These are phyloP conservation scores for Sonneratia caseolaris DNA, from an alignment of 345 rosid genomes.

Conservation along the genomic window DNA sequence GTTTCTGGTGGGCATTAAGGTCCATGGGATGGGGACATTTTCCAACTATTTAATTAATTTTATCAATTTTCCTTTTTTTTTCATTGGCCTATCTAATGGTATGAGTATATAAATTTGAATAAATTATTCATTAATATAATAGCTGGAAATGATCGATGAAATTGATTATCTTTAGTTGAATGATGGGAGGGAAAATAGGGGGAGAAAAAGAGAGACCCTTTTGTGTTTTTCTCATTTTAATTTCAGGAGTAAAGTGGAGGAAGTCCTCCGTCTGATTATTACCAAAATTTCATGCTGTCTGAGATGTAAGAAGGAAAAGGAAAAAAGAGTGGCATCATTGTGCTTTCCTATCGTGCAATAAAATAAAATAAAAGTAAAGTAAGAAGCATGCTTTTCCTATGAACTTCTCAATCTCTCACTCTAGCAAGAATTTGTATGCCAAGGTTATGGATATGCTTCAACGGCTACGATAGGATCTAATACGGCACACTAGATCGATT, in stretches of 20 bases:
- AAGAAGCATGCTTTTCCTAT: not conserved
- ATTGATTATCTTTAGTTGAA: no score
- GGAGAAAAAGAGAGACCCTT: no score
- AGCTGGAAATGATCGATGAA: no score
- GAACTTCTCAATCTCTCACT: not conserved
- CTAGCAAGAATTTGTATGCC: not conserved
- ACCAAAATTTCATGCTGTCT: constrained; percentile 1
- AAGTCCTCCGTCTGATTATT: not conserved
- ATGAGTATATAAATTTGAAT: no score
- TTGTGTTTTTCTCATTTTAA: not conserved
- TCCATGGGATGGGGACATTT: no score
- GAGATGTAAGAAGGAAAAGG: not conserved
- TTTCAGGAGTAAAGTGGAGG: not conserved
- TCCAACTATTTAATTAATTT: no score
- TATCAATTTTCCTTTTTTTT: no score
- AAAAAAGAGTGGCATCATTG: not conserved
- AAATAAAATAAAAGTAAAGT: not conserved
- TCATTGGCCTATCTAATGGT: no score
- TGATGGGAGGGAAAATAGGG: no score
- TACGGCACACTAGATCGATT: not conserved
- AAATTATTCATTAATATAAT: no score
- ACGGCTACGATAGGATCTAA: not conserved
- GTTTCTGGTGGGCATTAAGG: not conserved
- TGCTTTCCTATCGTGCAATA: not conserved
- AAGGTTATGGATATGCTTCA: no score